A percentile compares a stretch with the other conserved stretches of the same genome.
Evolutionary conservation across 163 green algal genomes (phyloP).

Genomic region (Volvox carteri): DNA sequence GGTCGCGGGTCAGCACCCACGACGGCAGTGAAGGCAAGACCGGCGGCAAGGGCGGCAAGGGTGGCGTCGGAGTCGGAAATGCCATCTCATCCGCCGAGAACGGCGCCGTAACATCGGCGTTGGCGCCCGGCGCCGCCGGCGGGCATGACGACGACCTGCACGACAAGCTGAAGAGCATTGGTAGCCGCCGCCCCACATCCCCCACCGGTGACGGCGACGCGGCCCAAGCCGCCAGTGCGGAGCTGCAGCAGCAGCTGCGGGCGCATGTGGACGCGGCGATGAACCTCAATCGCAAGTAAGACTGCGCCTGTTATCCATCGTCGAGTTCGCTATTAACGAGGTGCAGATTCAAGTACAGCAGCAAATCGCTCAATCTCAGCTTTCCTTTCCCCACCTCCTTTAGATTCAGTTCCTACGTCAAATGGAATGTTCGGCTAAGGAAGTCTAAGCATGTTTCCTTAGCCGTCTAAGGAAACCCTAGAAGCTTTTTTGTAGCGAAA

Average conservation of each 20-base stretch:
- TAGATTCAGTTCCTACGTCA: too few species aligned
- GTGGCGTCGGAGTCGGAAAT: background rate
- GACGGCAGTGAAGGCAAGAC: background rate
- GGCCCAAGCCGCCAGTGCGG: background rate
- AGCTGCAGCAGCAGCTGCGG: constrained; percentile 26
- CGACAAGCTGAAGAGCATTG: constrained; percentile 29
- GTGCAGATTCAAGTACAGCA: too few species aligned
- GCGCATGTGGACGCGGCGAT: background rate
- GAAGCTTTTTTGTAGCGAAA: too few species aligned
- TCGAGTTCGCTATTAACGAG: too few species aligned
- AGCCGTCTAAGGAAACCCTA: too few species aligned
- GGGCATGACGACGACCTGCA: constrained; percentile 26
- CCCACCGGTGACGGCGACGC: background rate
- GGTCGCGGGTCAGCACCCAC: background rate
- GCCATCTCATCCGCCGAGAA: background rate
- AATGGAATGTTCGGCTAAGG: too few species aligned
- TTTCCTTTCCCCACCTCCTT: too few species aligned
- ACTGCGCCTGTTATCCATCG: too few species aligned
- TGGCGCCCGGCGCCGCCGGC: background rate
- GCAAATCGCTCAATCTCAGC: too few species aligned
- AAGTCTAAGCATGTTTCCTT: too few species aligned
- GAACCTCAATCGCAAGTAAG: constrained; percentile 5
- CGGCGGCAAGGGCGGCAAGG: constrained; percentile 3
- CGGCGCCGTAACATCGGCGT: background rate
- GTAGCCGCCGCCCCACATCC: constrained; percentile 18